Evolutionary conservation across 2,329 filamentous ascomycete genomes (phyloP), one percentile per base, ranked within the genome.

Genomic region (Xylariaceae sp.): DNA sequence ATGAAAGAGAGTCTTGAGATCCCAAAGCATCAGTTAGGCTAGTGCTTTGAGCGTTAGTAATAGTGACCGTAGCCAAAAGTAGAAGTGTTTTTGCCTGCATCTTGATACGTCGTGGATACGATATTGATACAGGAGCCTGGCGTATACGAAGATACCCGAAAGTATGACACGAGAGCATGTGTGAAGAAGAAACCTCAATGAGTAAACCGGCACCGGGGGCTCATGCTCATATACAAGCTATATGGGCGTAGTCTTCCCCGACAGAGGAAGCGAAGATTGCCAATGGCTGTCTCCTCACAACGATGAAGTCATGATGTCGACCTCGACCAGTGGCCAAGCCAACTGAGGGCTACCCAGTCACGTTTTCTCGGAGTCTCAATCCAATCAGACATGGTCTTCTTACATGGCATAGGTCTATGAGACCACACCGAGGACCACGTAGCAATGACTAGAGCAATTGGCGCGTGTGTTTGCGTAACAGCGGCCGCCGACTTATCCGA

Each of bases 1-100:
- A 55, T 12, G 61, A 62, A 11, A 63, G 40, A 6, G 38, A 55
- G 50, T 56, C 57, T 47, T 59, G 55, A 31, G 60, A 60, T 10
- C 53, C 50, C 6, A 63, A 47, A 31, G 58, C 57, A 46, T 59
- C 55, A 4, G 50, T 56, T 41, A 63, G 52, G 44, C 52, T 61
- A 4, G 54, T 5, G 6, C 28, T 56, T 22, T 48, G 45, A 13
- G 50, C 40, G 7, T 11, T 18, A 12, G 48, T 55, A 31, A 56
- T 3, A 13, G 55, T 54, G 14, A 55, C 56, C 40, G 57, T 19
- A 46, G 50, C 51, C 43, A 57, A n/a, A 28, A 47, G 18, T 13
- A 57, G 34, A 6, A 51, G 28, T 16, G 39, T 19, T 36, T 57
- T 53, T n/a, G 56, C 51, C 42, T 52, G 55, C 59, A 61, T 61